Base-by-base conservation (phyloP, 1,284 basidiomycete species). In the Puccinia horiana region DNA sequence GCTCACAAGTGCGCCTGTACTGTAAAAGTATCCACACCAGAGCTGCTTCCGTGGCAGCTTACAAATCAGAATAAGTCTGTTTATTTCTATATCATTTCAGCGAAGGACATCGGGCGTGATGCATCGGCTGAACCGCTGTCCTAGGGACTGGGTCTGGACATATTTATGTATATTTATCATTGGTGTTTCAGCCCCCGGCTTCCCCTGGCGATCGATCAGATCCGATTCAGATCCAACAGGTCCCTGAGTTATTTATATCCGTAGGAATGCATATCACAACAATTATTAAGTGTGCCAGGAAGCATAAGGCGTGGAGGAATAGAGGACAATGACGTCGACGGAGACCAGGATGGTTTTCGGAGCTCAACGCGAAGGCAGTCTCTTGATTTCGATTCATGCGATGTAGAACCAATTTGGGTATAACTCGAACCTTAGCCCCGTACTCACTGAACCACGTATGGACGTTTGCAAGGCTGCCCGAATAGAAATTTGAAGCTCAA, bases 301-400 rank as follows among this genome's bases (percentile, higher is more conserved):
- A 58, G 16, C n/a, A 58, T 11, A 58, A 26, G 56, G 56, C 56
- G 56, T 58, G 56, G 56, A 58, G 56, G 29, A 26, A 58, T 16
- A 58, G 56, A 58, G 56, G 56, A 58, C 26, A 58, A 58, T 58
- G 56, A 58, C 56, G 56, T 58, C 56, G 56, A 32, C 26, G 12
- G 11, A 58, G 26, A 20, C n/a, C 56, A 58, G 32, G 26, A 20
- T 29, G 3, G 1, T 32, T 58, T 58, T 58, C 56, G 26, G 8
- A 29, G 56, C 56, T 11, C 56, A 58, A 58, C 16, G 8, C 16
- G 44, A 47, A 8, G 11, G 23, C 52, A n/a, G 44, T 29, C 16
- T 58, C 3, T 26, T 2, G 29, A 26, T 58, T 29, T 37, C 40
- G 61, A 16, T 23, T 65, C 61, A 65, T 65, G 61, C 40, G 35